Base-by-base conservation (phyloP, 2,329 filamentous ascomycete genomes). In the Cryphonectria carpinicola region DNA sequence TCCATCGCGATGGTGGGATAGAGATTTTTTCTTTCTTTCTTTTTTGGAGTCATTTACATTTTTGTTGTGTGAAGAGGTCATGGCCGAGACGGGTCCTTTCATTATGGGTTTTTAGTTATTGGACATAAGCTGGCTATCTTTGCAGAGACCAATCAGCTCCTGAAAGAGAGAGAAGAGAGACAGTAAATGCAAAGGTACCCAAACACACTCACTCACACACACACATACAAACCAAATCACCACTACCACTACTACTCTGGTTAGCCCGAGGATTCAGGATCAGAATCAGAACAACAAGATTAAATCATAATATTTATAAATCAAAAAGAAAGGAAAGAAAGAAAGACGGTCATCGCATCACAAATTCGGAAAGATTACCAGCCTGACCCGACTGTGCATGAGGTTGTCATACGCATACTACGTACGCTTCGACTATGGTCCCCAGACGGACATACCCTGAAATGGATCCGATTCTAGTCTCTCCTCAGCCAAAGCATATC, bases 1-100 rank as follows among this genome's bases (percentile, higher is more conserved):
- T 37, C 46, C 28, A 54, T 52, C 58, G 58, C 32, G 32, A 39
- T 56, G 52, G 69, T 60, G 69, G 69, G 60, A 65, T 70, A 68
- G 66, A 65, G 56, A 22, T 49, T 22, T 49, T 43, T 10, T 49
- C 10, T 49, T 49, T 58, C 63, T 62, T 64, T 22, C 37, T 58
- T 41, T 19, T 58, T 39, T 43, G 39, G 14, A 28, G 37, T 22
- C 46, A 69, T 32, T 39, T 65, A 32, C 5, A 2, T 35, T 35
- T n/a, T 10, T 3, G 32, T 13, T 61, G 35, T 39, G 19, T 60
- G 35, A 58, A 61, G 32, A 61, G 35, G 11, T 11, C 11, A 35
- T 35, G 62, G 46, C 46, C 19, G 46, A 49, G 46, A 7, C 62
- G n/a, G 41, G 60, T 49, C 60, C 41, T 35, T 65, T 68, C n/a